Evolutionary conservation across 2,329 filamentous ascomycete genomes (phyloP).

Genomic region (Claviceps humidiphila): DNA sequence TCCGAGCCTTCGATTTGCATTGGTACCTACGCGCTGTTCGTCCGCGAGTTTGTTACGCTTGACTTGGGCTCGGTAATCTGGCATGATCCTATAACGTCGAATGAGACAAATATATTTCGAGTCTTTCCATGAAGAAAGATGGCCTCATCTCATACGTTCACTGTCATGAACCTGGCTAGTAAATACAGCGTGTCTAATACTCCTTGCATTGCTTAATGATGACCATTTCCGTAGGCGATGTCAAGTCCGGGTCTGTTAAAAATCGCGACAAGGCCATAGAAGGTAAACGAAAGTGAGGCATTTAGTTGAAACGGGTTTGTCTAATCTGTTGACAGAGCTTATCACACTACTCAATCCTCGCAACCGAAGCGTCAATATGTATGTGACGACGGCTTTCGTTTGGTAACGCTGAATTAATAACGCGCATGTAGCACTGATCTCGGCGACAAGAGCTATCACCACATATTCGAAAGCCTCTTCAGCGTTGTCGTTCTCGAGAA

Average conservation of each 20-base stretch:
- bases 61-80: neutral
- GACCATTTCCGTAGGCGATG: slow-evolving; percentile 15
- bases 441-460: slow-evolving; percentile 66
- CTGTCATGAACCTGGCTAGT: slow-evolving; percentile 24
- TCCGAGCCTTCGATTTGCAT: neutral
- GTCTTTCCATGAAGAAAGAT: slow-evolving; percentile 10
- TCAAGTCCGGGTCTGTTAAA: slow-evolving; percentile 22
- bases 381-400: slow-evolving; percentile 8
- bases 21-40: neutral
- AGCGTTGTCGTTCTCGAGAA: slow-evolving; percentile 55
- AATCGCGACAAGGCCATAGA: slow-evolving; percentile 28
- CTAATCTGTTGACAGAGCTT: slow-evolving; percentile 17
- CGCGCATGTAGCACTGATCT: slow-evolving; percentile 29
- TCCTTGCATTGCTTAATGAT: slow-evolving; percentile 6
- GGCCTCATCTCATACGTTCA: slow-evolving; percentile 19
- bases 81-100: neutral
- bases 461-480: slow-evolving; percentile 72
- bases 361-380: slow-evolving; percentile 25
- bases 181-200: slow-evolving; percentile 1
- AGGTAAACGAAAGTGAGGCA: slow-evolving; percentile 16
- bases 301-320: neutral
- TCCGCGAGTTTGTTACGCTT: neutral
- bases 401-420: neutral
- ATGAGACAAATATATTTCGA: neutral
- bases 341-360: slow-evolving; percentile 23